These are phyloP conservation scores for Recurvomyces mirabilis DNA, from an alignment of 495 filamentous ascomycete species.

Conservation along the genomic window DNA sequence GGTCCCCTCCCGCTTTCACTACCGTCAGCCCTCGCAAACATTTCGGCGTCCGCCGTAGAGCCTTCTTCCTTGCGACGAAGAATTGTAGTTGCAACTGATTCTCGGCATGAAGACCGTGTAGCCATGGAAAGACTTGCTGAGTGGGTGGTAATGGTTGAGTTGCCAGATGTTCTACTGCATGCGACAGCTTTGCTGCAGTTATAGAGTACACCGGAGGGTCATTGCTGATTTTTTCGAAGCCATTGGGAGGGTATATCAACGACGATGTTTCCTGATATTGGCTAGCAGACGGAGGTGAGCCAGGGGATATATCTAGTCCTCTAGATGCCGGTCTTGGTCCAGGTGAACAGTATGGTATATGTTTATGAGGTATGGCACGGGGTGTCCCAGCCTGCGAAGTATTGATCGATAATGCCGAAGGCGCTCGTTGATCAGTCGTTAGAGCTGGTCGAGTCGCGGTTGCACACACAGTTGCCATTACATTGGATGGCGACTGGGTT, in stretches of 20 bases:
- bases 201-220: conserved; percentile 61
- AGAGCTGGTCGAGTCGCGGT: conserved; percentile 18
- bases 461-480: conserved; percentile 29
- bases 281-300: conserved; percentile 48
- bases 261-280: conserved; percentile 46
- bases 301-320: conserved; percentile 53
- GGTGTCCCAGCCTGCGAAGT: conserved; percentile 41
- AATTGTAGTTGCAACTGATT: conserved; percentile 84
- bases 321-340: conserved; percentile 50
- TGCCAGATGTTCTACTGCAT: conserved; percentile 62
- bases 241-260: conserved; percentile 62
- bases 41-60: conserved; percentile 58
- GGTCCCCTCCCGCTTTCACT: conserved; percentile 78
- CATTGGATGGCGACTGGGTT: too few relatives aligned
- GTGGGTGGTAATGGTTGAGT: conserved; percentile 75
- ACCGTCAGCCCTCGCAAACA: conserved; percentile 74
- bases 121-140: conserved; percentile 83
- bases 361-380: conserved; percentile 73
- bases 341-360: conserved; percentile 73
- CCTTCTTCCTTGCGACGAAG: conserved; percentile 66
- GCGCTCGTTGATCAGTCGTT: conserved; percentile 13
- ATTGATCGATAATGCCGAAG: conserved; percentile 37
- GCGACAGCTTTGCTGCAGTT: conserved; percentile 52
- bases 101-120: conserved; percentile 83
- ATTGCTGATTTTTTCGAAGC: conserved; percentile 44